These are phyloP conservation scores for Puccinia coronata DNA, from an alignment of 1,284 basidiomycete genomes.

Conservation along the genomic window DNA sequence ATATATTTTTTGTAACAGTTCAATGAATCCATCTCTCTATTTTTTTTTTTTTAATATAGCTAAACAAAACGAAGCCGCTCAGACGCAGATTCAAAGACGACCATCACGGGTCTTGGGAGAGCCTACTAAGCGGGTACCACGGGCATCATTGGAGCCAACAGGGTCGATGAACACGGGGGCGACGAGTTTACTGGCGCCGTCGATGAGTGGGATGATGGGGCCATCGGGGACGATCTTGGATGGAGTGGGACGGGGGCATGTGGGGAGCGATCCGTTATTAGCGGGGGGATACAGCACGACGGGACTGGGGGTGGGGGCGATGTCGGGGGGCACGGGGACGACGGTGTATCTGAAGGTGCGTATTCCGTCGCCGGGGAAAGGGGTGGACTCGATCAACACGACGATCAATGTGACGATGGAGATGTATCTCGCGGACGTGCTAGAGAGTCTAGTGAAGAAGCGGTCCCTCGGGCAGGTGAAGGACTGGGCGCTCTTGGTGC, in stretches of 20 bases:
- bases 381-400: constrained; percentile 53
- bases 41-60: constrained; percentile 5
- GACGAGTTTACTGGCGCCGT: constrained; percentile 15
- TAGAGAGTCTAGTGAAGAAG: constrained; percentile 65
- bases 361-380: constrained; percentile 49
- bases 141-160: background rate
- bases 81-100: constrained; percentile 43
- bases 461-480: constrained; percentile 54
- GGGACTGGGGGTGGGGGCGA: constrained; percentile 44
- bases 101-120: constrained; percentile 38
- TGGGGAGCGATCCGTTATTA: constrained; percentile 7
- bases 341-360: constrained; percentile 51
- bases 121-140: background rate
- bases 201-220: constrained; percentile 29
- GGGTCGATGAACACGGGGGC: background rate
- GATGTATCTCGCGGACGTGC: constrained; percentile 96
- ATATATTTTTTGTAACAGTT: too few relatives aligned
- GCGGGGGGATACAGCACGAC: constrained; percentile 26
- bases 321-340: constrained; percentile 49
- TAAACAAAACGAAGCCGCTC: constrained; percentile 44
- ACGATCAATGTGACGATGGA: constrained; percentile 67
- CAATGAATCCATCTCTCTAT: too few relatives aligned
- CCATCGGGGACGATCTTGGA: constrained; percentile 29
- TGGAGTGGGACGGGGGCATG: background rate
- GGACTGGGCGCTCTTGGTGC: constrained; percentile 57